Evolutionary conservation across 352 stramenopile species (phyloP), one percentile per base, ranked within the genome.

Genomic region (Phytopythium helicoides): DNA sequence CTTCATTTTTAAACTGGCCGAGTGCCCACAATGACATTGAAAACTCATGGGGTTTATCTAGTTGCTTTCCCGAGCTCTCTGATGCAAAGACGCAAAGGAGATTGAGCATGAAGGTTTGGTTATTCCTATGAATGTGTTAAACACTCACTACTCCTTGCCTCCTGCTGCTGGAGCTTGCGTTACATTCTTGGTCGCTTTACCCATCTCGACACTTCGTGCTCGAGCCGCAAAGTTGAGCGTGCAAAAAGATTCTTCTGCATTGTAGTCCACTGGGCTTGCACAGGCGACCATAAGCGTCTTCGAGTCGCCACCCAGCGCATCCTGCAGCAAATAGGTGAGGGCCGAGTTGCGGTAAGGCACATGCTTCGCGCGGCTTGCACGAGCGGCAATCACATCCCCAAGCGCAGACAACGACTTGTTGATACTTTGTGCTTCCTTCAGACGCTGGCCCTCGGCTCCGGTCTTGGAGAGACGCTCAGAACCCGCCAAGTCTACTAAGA

Each of bases 381-480:
- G 81, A 22, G 86, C 86, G 19, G 86, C 79, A 62, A 99, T 99
- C 21, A 99, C 97, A 69, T 99, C 97, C 14, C 96, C 96, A 14
- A 99, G 79, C 21, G 97, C 96, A 5, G 91, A 97, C 22, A 99
- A 76, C 42, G 83, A 92, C 57, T 96, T 95, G 75, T 98, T 97
- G 69, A 98, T 97, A 60, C 95, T 96, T 47, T 96, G 85, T 37
- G 91, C 89, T 51, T 98, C 91, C 52, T 97, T 96, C 6, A 98
- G 62, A 12, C 81, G 69, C 55, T 89, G 81, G 0, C 87, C 91
- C 44, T 91, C 76, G 6, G 90, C 89, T 2, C 85, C 82, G 2
- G 92, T 97, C 71, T 96, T 96, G 16, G 74, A 89, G n/a, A 97
- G 65, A 1, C 88, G 73, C 56, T 97, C 89, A 0, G 86, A 96